Evolutionary conservation across 2,329 filamentous ascomycete genomes (phyloP).

Genomic region (Ceratocystis harringtonii): DNA sequence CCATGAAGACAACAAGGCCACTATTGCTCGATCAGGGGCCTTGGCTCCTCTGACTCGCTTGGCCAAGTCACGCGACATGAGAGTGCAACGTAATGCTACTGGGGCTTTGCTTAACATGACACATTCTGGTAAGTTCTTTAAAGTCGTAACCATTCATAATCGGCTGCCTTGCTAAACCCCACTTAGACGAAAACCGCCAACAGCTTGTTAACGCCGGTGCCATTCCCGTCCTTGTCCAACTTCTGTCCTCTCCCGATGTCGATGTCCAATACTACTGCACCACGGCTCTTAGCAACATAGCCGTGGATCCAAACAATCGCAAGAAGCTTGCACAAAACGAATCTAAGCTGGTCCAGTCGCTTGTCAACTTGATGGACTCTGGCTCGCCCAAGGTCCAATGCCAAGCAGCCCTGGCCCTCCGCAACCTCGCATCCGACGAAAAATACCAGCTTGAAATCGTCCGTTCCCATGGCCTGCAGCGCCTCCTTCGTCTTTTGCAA

Average conservation of each 20-base stretch:
- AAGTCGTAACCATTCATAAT: background rate
- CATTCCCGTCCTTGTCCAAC: constrained; percentile 92
- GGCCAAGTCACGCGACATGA: constrained; percentile 96
- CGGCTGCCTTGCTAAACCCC: constrained; percentile 19
- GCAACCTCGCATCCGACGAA: constrained; percentile 93
- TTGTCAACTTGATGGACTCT: constrained; percentile 94
- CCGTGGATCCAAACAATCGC: constrained; percentile 80
- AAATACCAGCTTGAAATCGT: constrained; percentile 99
- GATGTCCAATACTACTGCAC: constrained; percentile 99
- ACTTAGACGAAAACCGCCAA: constrained; percentile 82
- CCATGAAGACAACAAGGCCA: constrained; percentile 98
- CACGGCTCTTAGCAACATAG: constrained; percentile 95
- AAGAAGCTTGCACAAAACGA: constrained; percentile 85
- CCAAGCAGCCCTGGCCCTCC: constrained; percentile 82
- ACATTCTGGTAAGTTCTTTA: constrained; percentile 59
- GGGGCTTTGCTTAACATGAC: constrained; percentile 97
- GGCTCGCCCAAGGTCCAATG: constrained; percentile 96
- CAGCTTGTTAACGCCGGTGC: constrained; percentile 94
- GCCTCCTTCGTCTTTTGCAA: constrained; percentile 77
- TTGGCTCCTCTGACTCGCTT: constrained; percentile 78
- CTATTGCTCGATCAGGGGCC: constrained; percentile 89
- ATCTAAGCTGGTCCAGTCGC: constrained; percentile 75
- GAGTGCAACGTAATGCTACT: constrained; percentile 92
- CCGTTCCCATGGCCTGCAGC: constrained; percentile 66
- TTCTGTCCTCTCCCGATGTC: constrained; percentile 82